Evolutionary conservation across 2,329 filamentous ascomycete species (phyloP), one percentile per base, ranked within the genome.

Genomic region (Sarocladium strictum): DNA sequence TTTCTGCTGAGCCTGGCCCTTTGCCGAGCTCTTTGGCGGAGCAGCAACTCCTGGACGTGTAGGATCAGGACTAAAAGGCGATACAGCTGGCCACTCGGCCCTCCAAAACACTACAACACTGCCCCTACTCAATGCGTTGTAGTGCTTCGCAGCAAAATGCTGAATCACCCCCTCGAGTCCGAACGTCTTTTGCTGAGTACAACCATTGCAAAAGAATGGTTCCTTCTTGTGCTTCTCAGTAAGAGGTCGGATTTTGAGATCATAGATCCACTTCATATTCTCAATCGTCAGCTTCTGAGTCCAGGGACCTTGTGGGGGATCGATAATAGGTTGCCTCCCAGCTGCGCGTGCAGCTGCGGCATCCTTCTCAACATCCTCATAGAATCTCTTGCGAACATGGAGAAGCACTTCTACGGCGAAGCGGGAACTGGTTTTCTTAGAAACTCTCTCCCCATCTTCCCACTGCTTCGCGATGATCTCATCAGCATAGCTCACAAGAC

Each of bases 191-290:
- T 74, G 70, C 60, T 79, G 82, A 51, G 85, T 80, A 65, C 87
- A 91, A 27, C 76, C 80, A 61, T 83, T 84, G 71, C 89, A 94
- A 55, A 88, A 77, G 67, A 94, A 94, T 10, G 92, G 71, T 54
- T 92, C 87, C 63, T 84, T 87, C 60, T 83, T 77, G 61, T 79
- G 77, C 45, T 74, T 70, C 58, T 90, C 85, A 2, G 86, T 89
- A 54, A 83, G 70, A 23, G 83, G 82, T 63, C 84, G 89, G 64
- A 94, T 77, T 66, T 90, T 91, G 60, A 81, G 81, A 63, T 92
- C 88, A 65, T 88, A 92, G 27, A 92, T 74, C 83, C 86, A 93
- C 68, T 88, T 92, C 88, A 94, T 91, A 63, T 92, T 90, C 64
- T 93, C 89, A 60, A 94, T 71, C 1, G 85, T 87, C 53, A 93